A percentile compares a stretch with the other conserved stretches of the same genome.
Conservation (phyloP, 169 alveolate species). For the Plasmodium billcollinsi region DNA sequence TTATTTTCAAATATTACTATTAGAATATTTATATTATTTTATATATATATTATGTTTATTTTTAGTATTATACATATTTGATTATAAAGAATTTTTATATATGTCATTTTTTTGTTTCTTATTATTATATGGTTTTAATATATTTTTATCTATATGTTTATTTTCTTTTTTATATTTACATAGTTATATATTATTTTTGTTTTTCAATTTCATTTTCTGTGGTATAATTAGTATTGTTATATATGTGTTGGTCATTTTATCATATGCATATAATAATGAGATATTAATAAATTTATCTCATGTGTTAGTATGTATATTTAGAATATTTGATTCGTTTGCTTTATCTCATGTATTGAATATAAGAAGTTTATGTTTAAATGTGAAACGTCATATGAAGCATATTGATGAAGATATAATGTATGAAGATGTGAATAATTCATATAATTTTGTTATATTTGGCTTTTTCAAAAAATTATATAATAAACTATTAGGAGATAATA, state of each 20-base stretch:
- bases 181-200: constrained; percentile 62
- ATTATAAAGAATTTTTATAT: constrained; percentile 23
- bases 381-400: constrained; percentile 29
- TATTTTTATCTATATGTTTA: constrained; percentile 40
- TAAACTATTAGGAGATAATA: too few species aligned
- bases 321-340: constrained; percentile 60
- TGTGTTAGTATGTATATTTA: constrained; percentile 48
- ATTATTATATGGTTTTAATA: constrained; percentile 56
- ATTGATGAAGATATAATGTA: constrained; percentile 8
- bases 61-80: constrained; percentile 33
- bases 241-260: constrained; percentile 48
- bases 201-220: constrained; percentile 71
- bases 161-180: constrained; percentile 56
- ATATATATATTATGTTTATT: constrained; percentile 36
- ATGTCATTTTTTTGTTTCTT: constrained; percentile 39
- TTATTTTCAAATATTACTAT: constrained; percentile 41
- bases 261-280: constrained; percentile 59
- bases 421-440: not conserved
- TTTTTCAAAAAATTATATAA: too few species aligned
- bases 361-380: constrained; percentile 41
- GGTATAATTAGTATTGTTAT: constrained; percentile 47
- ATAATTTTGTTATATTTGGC: not conserved
- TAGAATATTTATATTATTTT: constrained; percentile 40
- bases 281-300: constrained; percentile 34
- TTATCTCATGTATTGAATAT: constrained; percentile 58